Percentiles rank a stretch among this genome's conserved stretches.
phyloP scores from a whole-genome alignment of 2,329 filamentous ascomycete genomes.

The Alternaria angustiovoidea region DNA sequence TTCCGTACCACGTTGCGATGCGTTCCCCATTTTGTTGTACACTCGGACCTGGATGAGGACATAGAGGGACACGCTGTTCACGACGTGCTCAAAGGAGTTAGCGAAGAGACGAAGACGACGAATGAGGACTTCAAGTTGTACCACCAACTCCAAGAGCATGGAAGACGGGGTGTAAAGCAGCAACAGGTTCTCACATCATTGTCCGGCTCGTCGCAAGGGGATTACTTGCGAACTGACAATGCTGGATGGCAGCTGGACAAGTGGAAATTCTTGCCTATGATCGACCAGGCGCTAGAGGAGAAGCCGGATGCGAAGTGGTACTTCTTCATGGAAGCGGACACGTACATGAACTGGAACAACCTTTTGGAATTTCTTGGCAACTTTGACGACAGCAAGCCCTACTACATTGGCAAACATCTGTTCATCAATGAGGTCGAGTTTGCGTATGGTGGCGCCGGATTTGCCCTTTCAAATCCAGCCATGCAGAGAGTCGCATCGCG shows the following conservation, averaged over 20 bases:
- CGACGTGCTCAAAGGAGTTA: slow-evolving; percentile 57
- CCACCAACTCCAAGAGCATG: slow-evolving; percentile 56
- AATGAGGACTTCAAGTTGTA: slow-evolving; percentile 63
- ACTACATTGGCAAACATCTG: slow-evolving; percentile 56
- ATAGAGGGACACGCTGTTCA: slow-evolving; percentile 60
- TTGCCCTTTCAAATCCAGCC: slow-evolving; percentile 54
- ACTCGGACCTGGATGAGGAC: slow-evolving; percentile 67
- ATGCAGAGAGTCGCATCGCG: slow-evolving; percentile 47
- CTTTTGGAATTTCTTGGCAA: slow-evolving; percentile 52
- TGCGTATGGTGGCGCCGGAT: slow-evolving; percentile 57
- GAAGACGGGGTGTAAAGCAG: slow-evolving; percentile 52
- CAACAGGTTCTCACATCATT: slow-evolving; percentile 41
- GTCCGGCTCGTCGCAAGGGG: slow-evolving; percentile 46
- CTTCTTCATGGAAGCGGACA: slow-evolving; percentile 51
- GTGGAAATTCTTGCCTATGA: slow-evolving; percentile 67
- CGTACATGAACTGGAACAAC: slow-evolving; percentile 49
- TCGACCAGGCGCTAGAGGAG: slow-evolving; percentile 56
- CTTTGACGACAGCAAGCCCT: slow-evolving; percentile 50
- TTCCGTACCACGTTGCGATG: slow-evolving; percentile 65
- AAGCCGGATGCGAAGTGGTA: slow-evolving; percentile 50
- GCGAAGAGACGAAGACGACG: slow-evolving; percentile 44
- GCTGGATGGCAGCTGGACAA: slow-evolving; percentile 64
- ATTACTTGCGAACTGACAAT: slow-evolving; percentile 47
- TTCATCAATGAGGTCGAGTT: slow-evolving; percentile 56
- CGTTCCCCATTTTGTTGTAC: slow-evolving; percentile 63